A percentile compares a stretch with the other conserved stretches of the same genome.
Conservation (phyloP, 768 basidiomycete genomes). For the Amanita rubescens region DNA sequence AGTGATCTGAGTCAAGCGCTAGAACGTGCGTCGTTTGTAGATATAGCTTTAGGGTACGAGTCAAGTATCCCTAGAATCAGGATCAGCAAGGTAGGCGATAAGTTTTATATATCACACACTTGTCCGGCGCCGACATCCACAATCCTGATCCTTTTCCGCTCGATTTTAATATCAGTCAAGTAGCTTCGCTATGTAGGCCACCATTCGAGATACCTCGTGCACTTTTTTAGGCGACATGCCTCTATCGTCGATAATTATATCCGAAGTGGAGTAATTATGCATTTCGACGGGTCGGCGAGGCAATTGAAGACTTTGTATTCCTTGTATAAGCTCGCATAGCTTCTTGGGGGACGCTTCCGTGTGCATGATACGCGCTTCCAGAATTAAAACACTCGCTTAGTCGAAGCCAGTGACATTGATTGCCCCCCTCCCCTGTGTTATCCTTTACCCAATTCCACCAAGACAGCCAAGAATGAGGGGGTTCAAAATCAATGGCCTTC, state of each 20-base stretch:
- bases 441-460: constrained; percentile 7
- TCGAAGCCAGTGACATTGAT: neutral
- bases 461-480: neutral
- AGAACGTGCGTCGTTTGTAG: constrained; percentile 39
- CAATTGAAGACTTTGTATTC: constrained; percentile 5
- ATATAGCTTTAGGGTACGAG: constrained; percentile 36
- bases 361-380: neutral
- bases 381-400: constrained; percentile 6
- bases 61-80: constrained; percentile 49
- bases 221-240: constrained; percentile 75
- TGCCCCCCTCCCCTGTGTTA: neutral
- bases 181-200: constrained; percentile 35
- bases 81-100: constrained; percentile 1
- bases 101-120: constrained; percentile 24
- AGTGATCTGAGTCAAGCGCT: constrained; percentile 56
- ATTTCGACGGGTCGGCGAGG: constrained; percentile 6
- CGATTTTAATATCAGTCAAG: constrained; percentile 13
- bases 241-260: constrained; percentile 11
- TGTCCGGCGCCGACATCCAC: constrained; percentile 76
- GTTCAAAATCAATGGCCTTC: constrained; percentile 1
- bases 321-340: constrained; percentile 1
- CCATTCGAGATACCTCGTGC: constrained; percentile 66
- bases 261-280: neutral
- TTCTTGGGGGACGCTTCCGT: constrained; percentile 2
- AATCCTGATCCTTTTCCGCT: constrained; percentile 25